phyloP scores from a whole-genome alignment of 2,329 filamentous ascomycete genomes.

The Cercospora nicotianae region DNA sequence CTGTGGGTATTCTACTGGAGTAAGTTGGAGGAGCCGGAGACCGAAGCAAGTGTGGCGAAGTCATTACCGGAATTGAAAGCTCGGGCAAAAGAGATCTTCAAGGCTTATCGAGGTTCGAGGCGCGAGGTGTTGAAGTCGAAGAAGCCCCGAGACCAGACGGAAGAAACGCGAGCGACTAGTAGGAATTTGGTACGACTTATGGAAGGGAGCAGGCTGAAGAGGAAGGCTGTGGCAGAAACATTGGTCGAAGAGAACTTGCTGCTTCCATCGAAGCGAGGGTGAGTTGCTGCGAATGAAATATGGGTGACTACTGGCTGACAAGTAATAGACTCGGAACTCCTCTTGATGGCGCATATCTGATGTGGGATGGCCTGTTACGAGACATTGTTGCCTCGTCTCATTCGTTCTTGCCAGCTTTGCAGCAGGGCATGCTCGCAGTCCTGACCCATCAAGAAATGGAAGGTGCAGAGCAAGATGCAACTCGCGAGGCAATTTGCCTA shows the following conservation, averaged over 20 bases:
- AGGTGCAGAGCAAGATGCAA: slow-evolving; percentile 20
- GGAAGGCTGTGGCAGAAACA: slow-evolving; percentile 29
- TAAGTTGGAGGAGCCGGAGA: slow-evolving; percentile 44
- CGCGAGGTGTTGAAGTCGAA: slow-evolving; percentile 39
- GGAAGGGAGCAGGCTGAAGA: slow-evolving; percentile 14
- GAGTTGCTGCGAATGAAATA: slow-evolving; percentile 10
- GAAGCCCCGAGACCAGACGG: slow-evolving; percentile 24
- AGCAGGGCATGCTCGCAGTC: slow-evolving; percentile 41
- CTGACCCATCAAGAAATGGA: slow-evolving; percentile 35
- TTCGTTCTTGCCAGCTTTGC: slow-evolving; percentile 43
- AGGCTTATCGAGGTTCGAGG: slow-evolving; percentile 30
- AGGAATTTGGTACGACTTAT: slow-evolving; percentile 20
- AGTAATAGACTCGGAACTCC: slow-evolving; percentile 34
- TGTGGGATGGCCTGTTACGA: slow-evolving; percentile 46
- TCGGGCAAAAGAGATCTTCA: slow-evolving; percentile 29
- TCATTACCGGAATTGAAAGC: slow-evolving; percentile 40
- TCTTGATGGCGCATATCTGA: slow-evolving; percentile 47
- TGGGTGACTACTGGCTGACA: slow-evolving; percentile 1
- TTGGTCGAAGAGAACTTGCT: slow-evolving; percentile 41
- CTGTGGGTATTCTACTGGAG: slow-evolving; percentile 89
- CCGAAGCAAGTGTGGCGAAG: slow-evolving; percentile 31
- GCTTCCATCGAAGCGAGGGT: slow-evolving; percentile 40
- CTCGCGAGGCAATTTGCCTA: slow-evolving; percentile 47
- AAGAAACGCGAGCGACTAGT: slow-evolving; percentile 15
- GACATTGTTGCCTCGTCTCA: slow-evolving; percentile 39